These are phyloP conservation scores for Reutealis trisperma DNA, from an alignment of 345 rosid genomes.

Conservation along the genomic window DNA sequence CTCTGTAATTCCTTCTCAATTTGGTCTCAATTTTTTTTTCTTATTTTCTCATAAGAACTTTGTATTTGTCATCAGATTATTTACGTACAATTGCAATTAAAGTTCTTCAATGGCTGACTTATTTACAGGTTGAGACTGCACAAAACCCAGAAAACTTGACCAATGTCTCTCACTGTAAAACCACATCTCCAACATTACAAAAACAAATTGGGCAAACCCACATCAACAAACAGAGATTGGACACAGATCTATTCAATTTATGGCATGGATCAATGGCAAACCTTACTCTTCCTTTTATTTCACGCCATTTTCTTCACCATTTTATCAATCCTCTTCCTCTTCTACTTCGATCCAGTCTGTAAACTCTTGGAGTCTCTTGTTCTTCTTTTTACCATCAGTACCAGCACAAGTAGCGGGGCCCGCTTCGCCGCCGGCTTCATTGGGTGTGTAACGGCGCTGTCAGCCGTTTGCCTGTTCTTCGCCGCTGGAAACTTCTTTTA, in stretches of 20 bases:
- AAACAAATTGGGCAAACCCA: slow-evolving; percentile 18
- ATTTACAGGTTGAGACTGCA: not conserved
- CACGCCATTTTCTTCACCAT: slow-evolving; percentile 74
- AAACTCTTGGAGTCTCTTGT: slow-evolving; percentile 38
- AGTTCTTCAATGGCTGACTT: not conserved
- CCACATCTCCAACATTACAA: slow-evolving; percentile 16
- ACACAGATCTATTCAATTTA: slow-evolving; percentile 91
- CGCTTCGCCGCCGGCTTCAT: slow-evolving; percentile 77
- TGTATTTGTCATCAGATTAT: not conserved
- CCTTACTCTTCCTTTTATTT: slow-evolving; percentile 56
- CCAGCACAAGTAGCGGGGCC: slow-evolving; percentile 23
- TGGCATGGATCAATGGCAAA: slow-evolving; percentile 93
- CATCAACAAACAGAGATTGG: slow-evolving; percentile 59
- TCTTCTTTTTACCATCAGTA: slow-evolving; percentile 31
- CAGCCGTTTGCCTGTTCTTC: slow-evolving; percentile 68
- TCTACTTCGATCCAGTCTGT: slow-evolving; percentile 69
- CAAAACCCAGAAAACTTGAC: no score
- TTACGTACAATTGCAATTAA: no score
- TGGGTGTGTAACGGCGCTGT: slow-evolving; percentile 69
- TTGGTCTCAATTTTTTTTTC: not conserved
- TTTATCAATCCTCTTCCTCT: slow-evolving; percentile 60
- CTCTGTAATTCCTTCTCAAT: not conserved
- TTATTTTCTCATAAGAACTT: not conserved
- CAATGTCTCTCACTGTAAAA: slow-evolving; percentile 26
- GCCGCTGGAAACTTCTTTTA: slow-evolving; percentile 84